Percentiles rank a stretch among this genome's conserved stretches.
These are phyloP conservation scores for Croton setiger DNA, from an alignment of 441 rosid species.

Conservation along the genomic window DNA sequence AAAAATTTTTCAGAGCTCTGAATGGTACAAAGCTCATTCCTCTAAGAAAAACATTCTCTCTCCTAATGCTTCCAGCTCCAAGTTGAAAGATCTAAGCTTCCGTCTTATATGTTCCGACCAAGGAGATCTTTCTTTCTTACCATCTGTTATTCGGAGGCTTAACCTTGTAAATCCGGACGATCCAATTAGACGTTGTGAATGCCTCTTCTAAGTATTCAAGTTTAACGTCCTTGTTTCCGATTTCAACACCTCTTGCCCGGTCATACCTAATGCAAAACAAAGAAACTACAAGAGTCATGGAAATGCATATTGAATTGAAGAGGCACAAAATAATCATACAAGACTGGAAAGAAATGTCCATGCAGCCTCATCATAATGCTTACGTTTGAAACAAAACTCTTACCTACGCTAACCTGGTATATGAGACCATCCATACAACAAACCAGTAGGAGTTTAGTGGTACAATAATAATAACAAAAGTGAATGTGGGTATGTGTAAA, in stretches of 20 bases:
- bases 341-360: too few relatives aligned
- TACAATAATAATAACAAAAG: too few relatives aligned
- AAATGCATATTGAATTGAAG: slow-evolving; percentile 3
- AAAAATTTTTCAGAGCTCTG: slow-evolving; percentile 22
- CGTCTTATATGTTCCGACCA: background rate
- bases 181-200: slow-evolving; percentile 95
- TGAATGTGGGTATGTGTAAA: too few relatives aligned
- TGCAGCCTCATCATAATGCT: too few relatives aligned
- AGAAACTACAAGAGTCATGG: slow-evolving; percentile 5
- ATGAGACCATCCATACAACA: too few relatives aligned
- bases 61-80: slow-evolving; percentile 22
- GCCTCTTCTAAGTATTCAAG: slow-evolving; percentile 94
- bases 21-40: slow-evolving; percentile 21
- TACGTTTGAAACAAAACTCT: too few relatives aligned
- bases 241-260: slow-evolving; percentile 95
- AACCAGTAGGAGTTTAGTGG: background rate
- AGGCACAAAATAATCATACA: too few relatives aligned
- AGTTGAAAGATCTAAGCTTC: slow-evolving; percentile 16
- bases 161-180: slow-evolving; percentile 91
- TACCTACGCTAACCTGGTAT: too few relatives aligned
- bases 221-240: slow-evolving; percentile 86
- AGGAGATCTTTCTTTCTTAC: slow-evolving; percentile 49
- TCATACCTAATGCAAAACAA: slow-evolving; percentile 65
- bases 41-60: slow-evolving; percentile 19
- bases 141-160: slow-evolving; percentile 94